phyloP scores from a whole-genome alignment of 371 early-diverging fungal species.

The Mucor irregularis region DNA sequence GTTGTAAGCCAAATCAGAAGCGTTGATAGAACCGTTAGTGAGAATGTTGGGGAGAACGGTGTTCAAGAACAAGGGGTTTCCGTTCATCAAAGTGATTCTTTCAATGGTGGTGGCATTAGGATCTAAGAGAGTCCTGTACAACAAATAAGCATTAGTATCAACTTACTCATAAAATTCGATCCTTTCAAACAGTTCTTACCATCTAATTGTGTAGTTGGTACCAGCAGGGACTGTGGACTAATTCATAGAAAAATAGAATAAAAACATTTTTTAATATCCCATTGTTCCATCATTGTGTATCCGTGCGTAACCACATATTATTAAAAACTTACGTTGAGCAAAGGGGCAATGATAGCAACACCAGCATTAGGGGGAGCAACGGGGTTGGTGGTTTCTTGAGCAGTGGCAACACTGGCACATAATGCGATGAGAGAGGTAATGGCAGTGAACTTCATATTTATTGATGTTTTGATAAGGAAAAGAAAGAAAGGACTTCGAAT shows the following conservation, averaged over 20 bases:
- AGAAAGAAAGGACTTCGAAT: neutral
- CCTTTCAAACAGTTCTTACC: neutral
- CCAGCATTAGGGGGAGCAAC: slow-evolving; percentile 9
- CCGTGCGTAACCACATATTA: too few relatives aligned
- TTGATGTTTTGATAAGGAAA: slow-evolving; percentile 18
- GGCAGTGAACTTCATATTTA: slow-evolving; percentile 8
- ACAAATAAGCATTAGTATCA: neutral
- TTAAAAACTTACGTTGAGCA: slow-evolving; percentile 7
- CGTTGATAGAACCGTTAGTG: slow-evolving; percentile 11
- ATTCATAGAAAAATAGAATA: neutral
- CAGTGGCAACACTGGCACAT: neutral
- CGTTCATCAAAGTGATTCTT: slow-evolving; percentile 14
- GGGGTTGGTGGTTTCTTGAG: slow-evolving; percentile 1
- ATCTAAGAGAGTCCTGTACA: slow-evolving; percentile 6
- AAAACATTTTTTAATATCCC: neutral
- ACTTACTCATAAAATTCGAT: neutral
- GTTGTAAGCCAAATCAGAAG: slow-evolving; percentile 3
- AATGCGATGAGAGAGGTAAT: neutral
- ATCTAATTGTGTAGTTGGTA: slow-evolving; percentile 3
- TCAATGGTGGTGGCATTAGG: slow-evolving; percentile 13
- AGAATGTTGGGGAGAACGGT: slow-evolving; percentile 11
- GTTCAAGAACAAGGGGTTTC: slow-evolving; percentile 5
- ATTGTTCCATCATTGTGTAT: neutral
- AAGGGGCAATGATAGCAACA: slow-evolving; percentile 6
- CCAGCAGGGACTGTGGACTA: slow-evolving; percentile 3